These are phyloP conservation scores for Cicer judaicum DNA, from an alignment of 306 rosid species.

Conservation along the genomic window DNA sequence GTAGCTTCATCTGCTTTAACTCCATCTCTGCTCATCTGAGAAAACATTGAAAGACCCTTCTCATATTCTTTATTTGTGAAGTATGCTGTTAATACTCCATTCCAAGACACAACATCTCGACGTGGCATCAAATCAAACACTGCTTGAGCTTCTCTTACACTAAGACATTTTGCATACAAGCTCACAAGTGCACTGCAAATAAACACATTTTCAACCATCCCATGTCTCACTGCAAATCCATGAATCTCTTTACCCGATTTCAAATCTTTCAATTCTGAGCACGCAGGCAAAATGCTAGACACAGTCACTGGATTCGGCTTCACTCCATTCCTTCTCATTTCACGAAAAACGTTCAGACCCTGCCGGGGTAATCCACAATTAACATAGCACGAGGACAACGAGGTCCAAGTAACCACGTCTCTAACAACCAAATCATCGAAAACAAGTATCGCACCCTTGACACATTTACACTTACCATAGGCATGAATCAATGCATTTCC, in stretches of 20 bases:
- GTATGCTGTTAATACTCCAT: constrained; percentile 54
- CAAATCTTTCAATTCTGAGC: constrained; percentile 51
- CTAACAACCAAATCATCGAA: constrained; percentile 47
- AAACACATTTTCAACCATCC: constrained; percentile 48
- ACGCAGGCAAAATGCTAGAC: constrained; percentile 51
- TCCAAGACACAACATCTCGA: constrained; percentile 60
- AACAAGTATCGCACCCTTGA: constrained; percentile 48
- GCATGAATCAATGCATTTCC: constrained; percentile 53
- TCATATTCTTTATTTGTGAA: constrained; percentile 51
- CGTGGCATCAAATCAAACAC: constrained; percentile 54
- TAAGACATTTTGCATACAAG: constrained; percentile 56
- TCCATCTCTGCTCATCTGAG: constrained; percentile 49
- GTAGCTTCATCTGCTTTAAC: constrained; percentile 50
- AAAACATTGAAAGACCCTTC: constrained; percentile 52
- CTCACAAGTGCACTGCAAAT: constrained; percentile 50
- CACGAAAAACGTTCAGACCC: constrained; percentile 41
- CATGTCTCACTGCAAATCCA: constrained; percentile 50
- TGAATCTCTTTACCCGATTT: constrained; percentile 50
- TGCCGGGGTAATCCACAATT: constrained; percentile 46
- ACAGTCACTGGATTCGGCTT: constrained; percentile 44
- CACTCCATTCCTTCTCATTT: constrained; percentile 49
- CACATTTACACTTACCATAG: constrained; percentile 48
- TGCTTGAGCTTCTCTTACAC: constrained; percentile 46
- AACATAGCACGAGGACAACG: constrained; percentile 46
- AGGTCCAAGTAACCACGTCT: constrained; percentile 55